Evolutionary conservation across 306 rosid species (phyloP).

Genomic region (Trichosanthes cucumerina): DNA sequence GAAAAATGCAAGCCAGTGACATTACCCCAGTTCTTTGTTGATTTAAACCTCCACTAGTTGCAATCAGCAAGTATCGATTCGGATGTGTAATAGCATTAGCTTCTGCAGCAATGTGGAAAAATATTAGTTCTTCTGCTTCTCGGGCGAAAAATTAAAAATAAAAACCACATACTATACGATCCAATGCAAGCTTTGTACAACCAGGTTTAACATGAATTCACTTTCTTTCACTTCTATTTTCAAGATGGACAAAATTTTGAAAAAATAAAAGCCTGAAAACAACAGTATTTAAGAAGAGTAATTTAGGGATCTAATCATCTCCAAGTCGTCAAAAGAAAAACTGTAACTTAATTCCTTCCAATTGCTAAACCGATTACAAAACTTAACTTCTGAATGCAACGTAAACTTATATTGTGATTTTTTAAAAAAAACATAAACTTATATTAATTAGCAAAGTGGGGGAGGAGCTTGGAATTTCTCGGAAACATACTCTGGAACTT

Average conservation of each 20-base stretch:
- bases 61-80: constrained; percentile 71
- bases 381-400: neutral
- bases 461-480: neutral
- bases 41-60: constrained; percentile 97
- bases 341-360: neutral
- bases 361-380: neutral
- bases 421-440: neutral
- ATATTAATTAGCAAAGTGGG: neutral
- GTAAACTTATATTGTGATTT: neutral
- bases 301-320: neutral
- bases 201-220: neutral
- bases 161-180: too few species aligned
- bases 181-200: neutral
- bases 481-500: constrained; percentile 72
- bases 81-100: constrained; percentile 41
- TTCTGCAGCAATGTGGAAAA: constrained; percentile 36
- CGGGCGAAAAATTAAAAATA: neutral
- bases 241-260: neutral
- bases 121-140: neutral
- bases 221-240: neutral
- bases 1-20: constrained; percentile 13
- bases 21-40: constrained; percentile 98
- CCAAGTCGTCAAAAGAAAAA: neutral
- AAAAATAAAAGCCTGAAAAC: neutral
- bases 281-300: neutral